Evolutionary conservation across 352 stramenopile genomes (phyloP), one percentile per base, ranked within the genome.

Genomic region (Pythium oligandrum): DNA sequence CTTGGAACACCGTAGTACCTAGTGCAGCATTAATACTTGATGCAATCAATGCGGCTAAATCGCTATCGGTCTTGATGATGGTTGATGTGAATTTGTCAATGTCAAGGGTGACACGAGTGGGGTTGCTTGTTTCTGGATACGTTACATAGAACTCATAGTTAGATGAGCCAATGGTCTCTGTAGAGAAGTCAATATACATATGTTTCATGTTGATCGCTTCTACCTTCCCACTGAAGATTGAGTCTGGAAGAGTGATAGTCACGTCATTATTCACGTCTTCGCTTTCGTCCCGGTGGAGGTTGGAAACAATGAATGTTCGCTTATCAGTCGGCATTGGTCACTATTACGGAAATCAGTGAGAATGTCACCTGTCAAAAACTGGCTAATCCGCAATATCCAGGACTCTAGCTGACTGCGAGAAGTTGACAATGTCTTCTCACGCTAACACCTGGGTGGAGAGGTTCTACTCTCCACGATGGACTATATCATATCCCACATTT

Each of bases 281-380:
- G 11, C 6, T 6, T 5, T 35, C 44, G 30, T 49, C 44, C n/a
- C 44, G 11, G n/a, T 49, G 44, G 4, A 49, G 30, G n/a, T 49
- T 49, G n/a, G 44, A 49, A 10, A 49, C 44, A 35, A 49, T 49
- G 30, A 49, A 49, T 4, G n/a, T 49, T 49, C 37, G 44, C 44
- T n/a, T n/a, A n/a, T n/a, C n/a, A n/a, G n/a, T n/a, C n/a, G n/a
- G n/a, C n/a, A n/a, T n/a, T n/a, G n/a, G n/a, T n/a, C n/a, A n/a
- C n/a, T n/a, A n/a, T n/a, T n/a, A n/a, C n/a, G n/a, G n/a, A n/a
- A n/a, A n/a, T n/a, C n/a, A n/a, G n/a, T n/a, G n/a, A n/a, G n/a
- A n/a, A n/a, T n/a, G n/a, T n/a, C n/a, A n/a, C n/a, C n/a, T n/a
- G n/a, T n/a, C n/a, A n/a, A n/a, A n/a, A n/a, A n/a, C n/a, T n/a